Evolutionary conservation across 768 basidiomycete species (phyloP).

Genomic region (Guyanaporus albipodus): DNA sequence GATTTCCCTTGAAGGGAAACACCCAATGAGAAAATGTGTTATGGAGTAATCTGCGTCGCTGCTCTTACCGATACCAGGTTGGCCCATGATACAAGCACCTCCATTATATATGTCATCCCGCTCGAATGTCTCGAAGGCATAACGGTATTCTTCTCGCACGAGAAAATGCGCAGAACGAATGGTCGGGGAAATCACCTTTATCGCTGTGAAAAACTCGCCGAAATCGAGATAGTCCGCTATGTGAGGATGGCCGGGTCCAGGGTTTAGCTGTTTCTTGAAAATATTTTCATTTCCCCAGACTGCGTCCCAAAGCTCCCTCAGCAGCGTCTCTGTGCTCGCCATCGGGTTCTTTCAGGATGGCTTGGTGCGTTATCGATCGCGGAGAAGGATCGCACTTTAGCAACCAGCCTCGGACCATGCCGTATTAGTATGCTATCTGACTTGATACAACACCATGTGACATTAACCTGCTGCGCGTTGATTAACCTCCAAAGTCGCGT

Average conservation of each 20-base stretch:
- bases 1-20: not conserved
- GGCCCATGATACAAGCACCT: conserved; percentile 1
- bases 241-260: not conserved
- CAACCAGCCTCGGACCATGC: too few relatives aligned
- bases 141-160: conserved; percentile 2
- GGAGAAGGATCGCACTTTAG: not conserved
- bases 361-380: not conserved
- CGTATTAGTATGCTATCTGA: too few relatives aligned
- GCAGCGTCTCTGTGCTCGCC: not conserved
- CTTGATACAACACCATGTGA: too few relatives aligned
- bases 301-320: not conserved
- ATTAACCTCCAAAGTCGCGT: too few relatives aligned
- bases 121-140: not conserved
- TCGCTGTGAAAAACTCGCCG: not conserved
- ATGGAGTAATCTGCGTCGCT: not conserved
- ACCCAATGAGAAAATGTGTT: not conserved
- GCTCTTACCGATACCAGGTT: conserved; percentile 8
- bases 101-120: not conserved
- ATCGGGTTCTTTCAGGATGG: not conserved
- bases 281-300: conserved; percentile 3
- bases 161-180: not conserved
- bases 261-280: not conserved
- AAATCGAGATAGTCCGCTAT: conserved; percentile 3
- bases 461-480: too few relatives aligned
- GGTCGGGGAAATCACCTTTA: not conserved